A percentile compares a stretch with the other conserved stretches of the same genome.
Conservation (phyloP, 352 stramenopile species). For the Phytophthora pini region DNA sequence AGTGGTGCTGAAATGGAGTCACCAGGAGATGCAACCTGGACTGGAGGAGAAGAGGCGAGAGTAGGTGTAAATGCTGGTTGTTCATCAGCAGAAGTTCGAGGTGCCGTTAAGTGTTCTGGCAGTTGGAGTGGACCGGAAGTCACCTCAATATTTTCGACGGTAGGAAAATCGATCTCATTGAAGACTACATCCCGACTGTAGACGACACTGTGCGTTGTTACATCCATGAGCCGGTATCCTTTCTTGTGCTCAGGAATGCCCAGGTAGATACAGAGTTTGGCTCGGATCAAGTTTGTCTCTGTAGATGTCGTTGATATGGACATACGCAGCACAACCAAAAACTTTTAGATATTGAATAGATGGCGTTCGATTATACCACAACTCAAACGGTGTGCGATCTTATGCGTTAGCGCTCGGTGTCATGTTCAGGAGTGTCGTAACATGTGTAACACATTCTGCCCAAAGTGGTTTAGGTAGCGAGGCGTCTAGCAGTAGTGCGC, state of each 20-base stretch:
- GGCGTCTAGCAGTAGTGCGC: not conserved
- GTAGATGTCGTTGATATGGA: not conserved
- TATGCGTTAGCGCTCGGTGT: not conserved
- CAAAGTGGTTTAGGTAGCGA: not conserved
- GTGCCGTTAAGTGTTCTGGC: too few species aligned
- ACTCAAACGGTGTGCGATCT: conserved; percentile 1
- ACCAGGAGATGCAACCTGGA: too few species aligned
- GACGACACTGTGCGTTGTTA: conserved; percentile 5
- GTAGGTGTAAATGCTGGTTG: too few species aligned
- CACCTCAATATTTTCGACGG: too few species aligned
- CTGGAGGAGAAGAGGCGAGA: too few species aligned
- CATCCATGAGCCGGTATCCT: not conserved
- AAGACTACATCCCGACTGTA: conserved; percentile 7
- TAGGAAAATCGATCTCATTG: too few species aligned
- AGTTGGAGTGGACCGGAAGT: too few species aligned
- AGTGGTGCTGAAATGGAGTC: too few species aligned
- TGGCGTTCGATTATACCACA: not conserved
- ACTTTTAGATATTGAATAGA: conserved; percentile 3
- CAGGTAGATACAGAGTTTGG: conserved; percentile 10
- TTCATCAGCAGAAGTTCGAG: too few species aligned
- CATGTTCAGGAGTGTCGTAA: not conserved
- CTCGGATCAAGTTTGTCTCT: conserved; percentile 2
- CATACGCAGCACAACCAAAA: conserved; percentile 4
- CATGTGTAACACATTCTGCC: not conserved
- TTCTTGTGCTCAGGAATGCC: conserved; percentile 1